A percentile compares a stretch with the other conserved stretches of the same genome.
Evolutionary conservation across 805 yeast genomes (phyloP).

Genomic region (Lipomyces kockii): DNA sequence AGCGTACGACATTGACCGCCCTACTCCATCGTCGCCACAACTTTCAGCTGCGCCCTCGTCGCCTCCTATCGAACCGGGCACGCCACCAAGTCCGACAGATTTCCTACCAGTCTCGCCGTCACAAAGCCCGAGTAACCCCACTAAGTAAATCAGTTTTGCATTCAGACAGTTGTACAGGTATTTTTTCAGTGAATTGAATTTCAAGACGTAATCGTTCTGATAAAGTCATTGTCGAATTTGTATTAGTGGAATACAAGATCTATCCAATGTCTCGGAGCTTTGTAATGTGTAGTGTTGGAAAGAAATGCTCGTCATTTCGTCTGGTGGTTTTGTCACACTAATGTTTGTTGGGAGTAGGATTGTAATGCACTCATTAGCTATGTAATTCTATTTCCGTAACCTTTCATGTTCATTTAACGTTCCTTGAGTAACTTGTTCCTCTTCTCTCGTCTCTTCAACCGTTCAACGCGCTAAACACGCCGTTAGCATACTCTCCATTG

Average conservation of each 20-base stretch:
- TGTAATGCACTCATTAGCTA: constrained; percentile 1
- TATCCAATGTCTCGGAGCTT: background rate
- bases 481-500: background rate
- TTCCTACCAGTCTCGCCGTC: background rate
- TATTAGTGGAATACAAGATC: background rate
- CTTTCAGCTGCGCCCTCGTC: constrained; percentile 21
- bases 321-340: background rate
- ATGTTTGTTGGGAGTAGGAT: background rate
- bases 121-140: background rate
- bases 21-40: constrained; percentile 16
- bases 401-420: constrained; percentile 54
- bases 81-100: constrained; percentile 19
- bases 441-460: constrained; percentile 89
- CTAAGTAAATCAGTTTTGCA: background rate
- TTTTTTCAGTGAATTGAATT: background rate
- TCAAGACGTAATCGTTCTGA: background rate
- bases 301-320: background rate
- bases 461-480: constrained; percentile 57
- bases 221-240: background rate
- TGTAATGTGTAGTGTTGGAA: background rate
- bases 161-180: background rate
- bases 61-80: constrained; percentile 10
- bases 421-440: constrained; percentile 91
- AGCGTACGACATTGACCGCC: constrained; percentile 6
- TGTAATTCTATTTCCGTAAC: background rate